Evolutionary conservation across 169 alveolate genomes (phyloP).

Genomic region (Plasmodium falciparum): DNA sequence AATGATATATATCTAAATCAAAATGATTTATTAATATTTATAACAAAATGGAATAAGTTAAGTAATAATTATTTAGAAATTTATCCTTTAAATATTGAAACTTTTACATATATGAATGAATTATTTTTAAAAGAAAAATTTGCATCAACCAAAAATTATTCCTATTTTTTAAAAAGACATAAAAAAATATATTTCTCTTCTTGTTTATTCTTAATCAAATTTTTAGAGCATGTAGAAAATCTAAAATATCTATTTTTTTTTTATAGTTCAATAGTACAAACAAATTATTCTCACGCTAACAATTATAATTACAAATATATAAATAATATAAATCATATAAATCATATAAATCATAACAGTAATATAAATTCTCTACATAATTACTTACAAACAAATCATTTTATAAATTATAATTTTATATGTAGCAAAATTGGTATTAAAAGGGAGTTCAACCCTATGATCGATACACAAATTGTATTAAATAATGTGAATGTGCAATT

Average conservation of each 20-base stretch:
- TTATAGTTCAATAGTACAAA: background rate
- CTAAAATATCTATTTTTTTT: slow-evolving; percentile 41
- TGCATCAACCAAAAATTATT: slow-evolving; percentile 12
- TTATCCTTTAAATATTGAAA: slow-evolving; percentile 30
- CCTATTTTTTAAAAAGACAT: slow-evolving; percentile 24
- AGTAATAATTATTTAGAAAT: slow-evolving; percentile 35
- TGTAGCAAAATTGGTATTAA: slow-evolving; percentile 12
- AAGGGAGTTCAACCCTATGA: background rate
- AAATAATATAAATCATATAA: background rate
- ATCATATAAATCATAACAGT: background rate
- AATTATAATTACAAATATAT: background rate
- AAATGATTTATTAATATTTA: slow-evolving; percentile 12
- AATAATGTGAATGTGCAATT: slow-evolving; percentile 5
- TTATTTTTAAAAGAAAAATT: slow-evolving; percentile 13
- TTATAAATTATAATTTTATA: slow-evolving; percentile 1
- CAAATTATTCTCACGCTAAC: background rate
- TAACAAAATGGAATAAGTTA: slow-evolving; percentile 31
- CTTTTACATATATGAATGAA: slow-evolving; percentile 40
- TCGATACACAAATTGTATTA: background rate
- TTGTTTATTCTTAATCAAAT: slow-evolving; percentile 33
- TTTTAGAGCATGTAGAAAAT: slow-evolving; percentile 24
- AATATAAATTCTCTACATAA: background rate
- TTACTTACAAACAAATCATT: too few species aligned
- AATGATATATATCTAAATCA: background rate
- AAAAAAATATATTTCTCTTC: slow-evolving; percentile 12